Percentiles rank a stretch among this genome's conserved stretches.
Evolutionary conservation across 495 filamentous ascomycete genomes (phyloP).

Genomic region (Thermothielavioides terrestris): DNA sequence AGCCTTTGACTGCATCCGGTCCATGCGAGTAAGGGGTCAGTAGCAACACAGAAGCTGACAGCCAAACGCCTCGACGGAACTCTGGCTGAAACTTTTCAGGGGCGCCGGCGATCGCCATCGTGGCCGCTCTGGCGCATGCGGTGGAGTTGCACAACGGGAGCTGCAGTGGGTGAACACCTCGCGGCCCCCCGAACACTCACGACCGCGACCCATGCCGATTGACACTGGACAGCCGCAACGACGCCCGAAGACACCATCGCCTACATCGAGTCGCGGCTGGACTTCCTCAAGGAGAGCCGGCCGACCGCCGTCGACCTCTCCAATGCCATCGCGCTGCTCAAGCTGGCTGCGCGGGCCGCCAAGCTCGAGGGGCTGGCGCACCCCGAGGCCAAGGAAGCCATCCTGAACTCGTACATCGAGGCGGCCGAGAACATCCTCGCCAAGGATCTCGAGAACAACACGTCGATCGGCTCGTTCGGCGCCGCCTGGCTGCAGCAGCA

Average conservation of each 20-base stretch:
- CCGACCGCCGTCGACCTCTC: constrained; percentile 92
- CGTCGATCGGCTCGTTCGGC: constrained; percentile 71
- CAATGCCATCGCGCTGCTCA: constrained; percentile 78
- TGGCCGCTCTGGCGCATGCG: constrained; percentile 79
- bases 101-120: constrained; percentile 94
- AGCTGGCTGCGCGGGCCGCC: constrained; percentile 42
- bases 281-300: constrained; percentile 75
- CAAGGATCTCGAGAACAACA: constrained; percentile 81
- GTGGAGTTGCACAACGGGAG: constrained; percentile 56
- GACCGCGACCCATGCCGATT: neutral
- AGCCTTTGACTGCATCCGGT: constrained; percentile 84
- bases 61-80: no score
- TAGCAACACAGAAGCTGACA: no score
- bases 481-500: constrained; percentile 66
- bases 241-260: constrained; percentile 49
- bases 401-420: constrained; percentile 58
- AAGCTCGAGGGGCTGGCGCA: constrained; percentile 23
- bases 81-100: constrained; percentile 43
- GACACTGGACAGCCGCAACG: constrained; percentile 12
- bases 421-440: constrained; percentile 79
- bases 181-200: neutral
- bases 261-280: constrained; percentile 64
- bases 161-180: constrained; percentile 38
- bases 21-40: constrained; percentile 65
- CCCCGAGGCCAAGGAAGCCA: constrained; percentile 30